phyloP scores from a whole-genome alignment of 2,329 filamentous ascomycete species.

The Xylaria sp. region DNA sequence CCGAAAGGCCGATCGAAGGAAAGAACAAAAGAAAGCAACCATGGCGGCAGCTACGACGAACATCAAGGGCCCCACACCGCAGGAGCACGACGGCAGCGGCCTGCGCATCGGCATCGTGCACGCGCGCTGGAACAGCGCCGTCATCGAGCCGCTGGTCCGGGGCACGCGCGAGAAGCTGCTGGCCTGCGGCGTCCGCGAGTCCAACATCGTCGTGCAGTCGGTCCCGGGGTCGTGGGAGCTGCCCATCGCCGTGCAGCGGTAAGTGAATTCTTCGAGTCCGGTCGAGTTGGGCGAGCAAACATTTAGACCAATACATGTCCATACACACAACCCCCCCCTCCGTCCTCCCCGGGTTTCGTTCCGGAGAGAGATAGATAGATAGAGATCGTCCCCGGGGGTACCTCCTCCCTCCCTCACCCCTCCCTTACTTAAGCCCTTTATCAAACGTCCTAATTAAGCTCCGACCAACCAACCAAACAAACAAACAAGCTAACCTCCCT shows the following conservation, averaged over 20 bases:
- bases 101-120: slow-evolving; percentile 94
- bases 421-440: too few species aligned
- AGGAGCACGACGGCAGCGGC: slow-evolving; percentile 67
- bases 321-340: background rate
- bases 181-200: slow-evolving; percentile 77
- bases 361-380: too few species aligned
- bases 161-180: slow-evolving; percentile 80
- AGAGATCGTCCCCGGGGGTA: slow-evolving; percentile 5
- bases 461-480: background rate
- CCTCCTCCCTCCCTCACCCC: slow-evolving; percentile 2
- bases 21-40: background rate
- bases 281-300: too few species aligned
- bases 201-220: slow-evolving; percentile 86
- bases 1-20: background rate
- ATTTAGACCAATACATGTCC: too few species aligned
- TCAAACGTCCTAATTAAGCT: background rate
- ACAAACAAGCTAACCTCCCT: slow-evolving; percentile 4
- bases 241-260: slow-evolving; percentile 87
- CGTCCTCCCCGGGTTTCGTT: slow-evolving; percentile 5
- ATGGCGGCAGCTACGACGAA: too few species aligned
- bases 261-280: too few species aligned
- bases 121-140: slow-evolving; percentile 88
- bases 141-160: slow-evolving; percentile 82
- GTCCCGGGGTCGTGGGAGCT: slow-evolving; percentile 96
- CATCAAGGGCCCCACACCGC: slow-evolving; percentile 60